Evolutionary conservation across 306 rosid species (phyloP).

Genomic region (Rosa chinensis): DNA sequence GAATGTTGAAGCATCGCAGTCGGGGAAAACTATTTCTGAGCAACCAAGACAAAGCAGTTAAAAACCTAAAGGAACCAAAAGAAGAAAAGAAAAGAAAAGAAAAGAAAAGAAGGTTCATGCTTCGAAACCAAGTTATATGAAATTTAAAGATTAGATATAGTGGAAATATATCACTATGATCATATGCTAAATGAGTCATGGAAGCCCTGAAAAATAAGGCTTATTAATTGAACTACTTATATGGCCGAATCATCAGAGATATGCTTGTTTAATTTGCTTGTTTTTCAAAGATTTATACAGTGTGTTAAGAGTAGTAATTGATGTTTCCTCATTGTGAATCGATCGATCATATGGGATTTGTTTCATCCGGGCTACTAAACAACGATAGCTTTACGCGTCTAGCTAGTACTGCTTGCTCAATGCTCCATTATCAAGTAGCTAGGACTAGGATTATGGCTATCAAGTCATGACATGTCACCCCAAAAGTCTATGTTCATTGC

Average conservation of each 20-base stretch:
- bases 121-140: constrained; percentile 18
- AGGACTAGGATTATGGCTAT: not conserved
- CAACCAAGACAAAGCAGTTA: constrained; percentile 28
- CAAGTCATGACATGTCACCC: not conserved
- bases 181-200: not conserved
- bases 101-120: not conserved
- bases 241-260: not conserved
- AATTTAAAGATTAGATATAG: not conserved
- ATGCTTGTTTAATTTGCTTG: too few relatives aligned
- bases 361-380: not conserved
- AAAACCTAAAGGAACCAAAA: not conserved
- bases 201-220: not conserved
- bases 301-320: too few relatives aligned
- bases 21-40: constrained; percentile 35
- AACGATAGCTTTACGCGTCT: not conserved
- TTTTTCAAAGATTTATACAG: too few relatives aligned
- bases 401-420: too few relatives aligned
- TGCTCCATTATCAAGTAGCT: not conserved
- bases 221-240: too few relatives aligned
- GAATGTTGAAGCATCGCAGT: constrained; percentile 36
- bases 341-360: not conserved
- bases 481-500: not conserved
- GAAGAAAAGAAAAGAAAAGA: not conserved
- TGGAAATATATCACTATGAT: not conserved
- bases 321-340: not conserved